Conservation (phyloP, 148 eudicot genomes). For the Limonium bicolor region DNA sequence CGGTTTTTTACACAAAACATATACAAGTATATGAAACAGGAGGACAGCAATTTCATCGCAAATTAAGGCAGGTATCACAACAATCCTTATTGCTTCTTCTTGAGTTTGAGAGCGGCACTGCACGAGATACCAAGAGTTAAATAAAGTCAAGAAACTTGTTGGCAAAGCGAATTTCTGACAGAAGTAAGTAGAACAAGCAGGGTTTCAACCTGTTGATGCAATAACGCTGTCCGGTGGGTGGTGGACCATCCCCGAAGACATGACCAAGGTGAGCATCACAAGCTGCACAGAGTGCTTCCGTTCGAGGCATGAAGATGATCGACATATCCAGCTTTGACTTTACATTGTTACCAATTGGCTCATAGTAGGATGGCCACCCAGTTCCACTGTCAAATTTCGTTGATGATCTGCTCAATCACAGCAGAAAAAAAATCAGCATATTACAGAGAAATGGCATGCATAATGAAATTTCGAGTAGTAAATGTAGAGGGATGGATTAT, state of each 20-base stretch:
- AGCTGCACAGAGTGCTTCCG: conserved; percentile 65
- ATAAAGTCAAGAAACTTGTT: background rate
- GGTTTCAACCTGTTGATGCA: conserved; percentile 67
- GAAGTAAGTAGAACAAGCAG: background rate
- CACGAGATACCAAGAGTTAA: background rate
- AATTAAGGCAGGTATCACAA: no score
- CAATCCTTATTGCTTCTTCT: no score
- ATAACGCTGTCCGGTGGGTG: conserved; percentile 78
- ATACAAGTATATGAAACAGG: no score
- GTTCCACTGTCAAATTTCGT: conserved; percentile 94
- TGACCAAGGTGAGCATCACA: conserved; percentile 94
- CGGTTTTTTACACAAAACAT: no score
- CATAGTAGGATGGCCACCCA: conserved; percentile 91
- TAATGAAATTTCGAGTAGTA: no score
- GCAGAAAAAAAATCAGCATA: no score
- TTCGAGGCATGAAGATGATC: conserved; percentile 83
- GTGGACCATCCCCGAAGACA: conserved; percentile 83
- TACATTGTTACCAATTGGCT: conserved; percentile 63
- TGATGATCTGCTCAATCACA: conserved; percentile 39
- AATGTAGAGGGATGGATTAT: no score
- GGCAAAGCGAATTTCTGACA: background rate
- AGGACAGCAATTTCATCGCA: no score
- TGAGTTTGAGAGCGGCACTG: conserved; percentile 65
- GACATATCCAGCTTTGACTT: conserved; percentile 77
- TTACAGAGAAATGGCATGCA: no score